Base-by-base conservation (phyloP, 2,329 filamentous ascomycete species). In the Aureobasidium melanogenum region DNA sequence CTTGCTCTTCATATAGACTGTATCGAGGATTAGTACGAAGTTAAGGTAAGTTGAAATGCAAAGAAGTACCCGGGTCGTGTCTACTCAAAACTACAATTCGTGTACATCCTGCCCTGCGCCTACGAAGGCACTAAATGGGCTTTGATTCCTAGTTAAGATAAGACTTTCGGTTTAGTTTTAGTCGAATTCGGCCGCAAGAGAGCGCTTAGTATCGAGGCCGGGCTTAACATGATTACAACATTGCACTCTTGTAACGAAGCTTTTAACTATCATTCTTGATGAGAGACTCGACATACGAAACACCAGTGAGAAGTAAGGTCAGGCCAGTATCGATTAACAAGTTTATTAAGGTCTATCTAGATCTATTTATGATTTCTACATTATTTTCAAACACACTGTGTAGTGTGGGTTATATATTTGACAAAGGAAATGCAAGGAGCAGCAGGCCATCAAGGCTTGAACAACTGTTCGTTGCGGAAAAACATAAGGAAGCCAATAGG, bases 171-270 rank as follows among this genome's bases (percentile, higher is more conserved):
- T 50, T 74, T 88, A 32, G 85, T 88, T 4, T 85, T 85, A 28
- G 85, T 88, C 47, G 85, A 88, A 67, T 88, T 88, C 65, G 85
- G 85, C 61, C 78, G 85, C 26, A 87, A 87, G 69, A 85, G 85
- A 66, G 85, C 85, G n/a, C 77, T 88, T 44, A 85, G 85, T 66
- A 83, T 88, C 60, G 85, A 85, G 48, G 83, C 84, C n/a, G n/a
- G n/a, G n/a, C n/a, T n/a, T n/a, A n/a, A n/a, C n/a, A n/a, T n/a
- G n/a, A n/a, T n/a, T n/a, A n/a, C n/a, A n/a, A n/a, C n/a, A n/a
- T n/a, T n/a, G n/a, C n/a, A n/a, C n/a, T n/a, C n/a, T n/a, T n/a
- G n/a, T n/a, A n/a, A n/a, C n/a, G n/a, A n/a, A n/a, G n/a, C n/a
- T n/a, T n/a, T n/a, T n/a, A n/a, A n/a, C n/a, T n/a, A n/a, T n/a